phyloP scores from a whole-genome alignment of 768 basidiomycete genomes.

The Lactarius hengduanensis region DNA sequence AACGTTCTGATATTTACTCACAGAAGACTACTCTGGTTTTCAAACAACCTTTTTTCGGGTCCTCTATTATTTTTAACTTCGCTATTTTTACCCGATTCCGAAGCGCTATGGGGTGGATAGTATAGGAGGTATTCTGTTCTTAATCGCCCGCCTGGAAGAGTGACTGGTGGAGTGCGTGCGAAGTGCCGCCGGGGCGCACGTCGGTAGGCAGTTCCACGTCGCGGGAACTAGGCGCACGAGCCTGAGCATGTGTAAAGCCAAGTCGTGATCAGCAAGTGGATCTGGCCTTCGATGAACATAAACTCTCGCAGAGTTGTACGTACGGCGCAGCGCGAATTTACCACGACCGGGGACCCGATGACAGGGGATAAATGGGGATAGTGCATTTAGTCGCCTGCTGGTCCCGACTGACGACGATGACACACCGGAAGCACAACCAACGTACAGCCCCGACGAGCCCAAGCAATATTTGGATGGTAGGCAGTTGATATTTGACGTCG shows the following conservation, averaged over 20 bases:
- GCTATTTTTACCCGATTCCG: neutral
- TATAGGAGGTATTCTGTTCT: neutral
- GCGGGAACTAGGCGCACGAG: slow-evolving; percentile 16
- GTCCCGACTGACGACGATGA: slow-evolving; percentile 15
- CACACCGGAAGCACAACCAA: neutral
- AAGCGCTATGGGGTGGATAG: neutral
- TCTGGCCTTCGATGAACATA: slow-evolving; percentile 21
- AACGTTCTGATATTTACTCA: neutral
- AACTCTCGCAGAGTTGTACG: slow-evolving; percentile 16
- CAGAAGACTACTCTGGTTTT: neutral
- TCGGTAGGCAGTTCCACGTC: neutral
- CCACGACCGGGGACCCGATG: slow-evolving; percentile 17
- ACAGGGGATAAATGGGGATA: slow-evolving; percentile 21
- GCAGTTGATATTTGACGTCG: neutral
- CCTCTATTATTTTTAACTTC: neutral
- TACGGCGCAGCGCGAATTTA: slow-evolving; percentile 7
- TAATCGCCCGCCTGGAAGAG: neutral
- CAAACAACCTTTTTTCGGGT: neutral
- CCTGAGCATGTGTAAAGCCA: slow-evolving; percentile 4
- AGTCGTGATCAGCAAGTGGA: slow-evolving; percentile 16
- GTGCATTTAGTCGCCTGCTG: neutral
- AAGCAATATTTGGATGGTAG: neutral
- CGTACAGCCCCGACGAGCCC: neutral
- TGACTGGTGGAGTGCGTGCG: neutral
- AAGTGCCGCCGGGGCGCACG: neutral